Evolutionary conservation across 108 stramenopile species (phyloP), one percentile per base, ranked within the genome.

Genomic region (Stephanodiscus triporus): DNA sequence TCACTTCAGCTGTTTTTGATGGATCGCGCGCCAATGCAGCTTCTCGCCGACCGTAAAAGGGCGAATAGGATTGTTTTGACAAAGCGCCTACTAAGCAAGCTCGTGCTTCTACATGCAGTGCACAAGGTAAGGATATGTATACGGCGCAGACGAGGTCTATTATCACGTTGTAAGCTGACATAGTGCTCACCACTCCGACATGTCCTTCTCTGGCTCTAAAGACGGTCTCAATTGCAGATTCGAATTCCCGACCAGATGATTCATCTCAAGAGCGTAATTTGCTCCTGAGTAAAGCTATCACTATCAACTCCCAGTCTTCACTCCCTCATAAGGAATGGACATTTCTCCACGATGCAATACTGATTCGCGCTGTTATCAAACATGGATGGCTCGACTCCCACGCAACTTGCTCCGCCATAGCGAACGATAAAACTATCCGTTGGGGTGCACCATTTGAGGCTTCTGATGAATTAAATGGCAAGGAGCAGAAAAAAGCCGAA

Each of bases 311-410:
- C 27, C 63, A 36, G 49, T 37, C 77, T 17, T 51, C 78, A 6
- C 68, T 84, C 38, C 94, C 94, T n/a, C 91, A 95, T 84, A 86
- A 89, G 17, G 51, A 76, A 45, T 95, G 94, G 94, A 89, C 85
- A 9, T 45, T 55, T 11, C 36, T 70, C 5, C 91, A 92, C 68
- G 94, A 95, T 82, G 87, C 88, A 14, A 67, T 89, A 19, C 72
- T 95, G 50, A 63, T 92, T 60, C 68, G 72, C 17, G 89, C 91
- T 17, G 84, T 89, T 26, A 75, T 68, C 0, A 90, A 92, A 73
- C 94, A 95, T 72, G 94, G 94, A 20, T 95, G 90, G 90, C 70
- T 91, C 43, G 94, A 95, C 34, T 58, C 78, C 5, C 89, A 87
- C 19, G 10, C 66, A 13, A 37, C 65, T 63, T 83, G 70, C 10